phyloP scores from a whole-genome alignment of 805 yeast species.

The Candida anglica region DNA sequence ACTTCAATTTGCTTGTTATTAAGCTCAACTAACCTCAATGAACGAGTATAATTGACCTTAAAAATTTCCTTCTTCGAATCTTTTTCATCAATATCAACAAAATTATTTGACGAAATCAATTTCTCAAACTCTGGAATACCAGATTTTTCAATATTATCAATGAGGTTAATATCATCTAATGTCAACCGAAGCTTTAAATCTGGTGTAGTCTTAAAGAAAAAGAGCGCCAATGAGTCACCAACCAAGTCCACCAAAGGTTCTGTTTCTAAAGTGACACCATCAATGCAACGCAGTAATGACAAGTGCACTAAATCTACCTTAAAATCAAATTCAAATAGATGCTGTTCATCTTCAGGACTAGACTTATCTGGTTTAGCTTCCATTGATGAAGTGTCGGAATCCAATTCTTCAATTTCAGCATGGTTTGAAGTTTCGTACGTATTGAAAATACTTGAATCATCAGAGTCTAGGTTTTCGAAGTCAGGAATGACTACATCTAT shows the following conservation, averaged over 20 bases:
- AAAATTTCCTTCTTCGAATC: conserved; percentile 44
- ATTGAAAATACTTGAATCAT: conserved; percentile 30
- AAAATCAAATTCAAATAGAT: conserved; percentile 67
- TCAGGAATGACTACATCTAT: conserved; percentile 66
- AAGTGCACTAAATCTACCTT: conserved; percentile 61
- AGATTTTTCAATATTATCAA: conserved; percentile 68
- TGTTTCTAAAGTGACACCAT: conserved; percentile 55
- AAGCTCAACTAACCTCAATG: conserved; percentile 55
- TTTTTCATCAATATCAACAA: conserved; percentile 27
- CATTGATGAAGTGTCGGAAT: conserved; percentile 2
- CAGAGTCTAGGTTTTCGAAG: conserved; percentile 29
- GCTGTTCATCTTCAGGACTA: conserved; percentile 43
- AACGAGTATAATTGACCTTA: conserved; percentile 53
- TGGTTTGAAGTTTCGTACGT: conserved; percentile 21
- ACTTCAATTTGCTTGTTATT: conserved; percentile 56
- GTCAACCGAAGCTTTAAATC: conserved; percentile 64
- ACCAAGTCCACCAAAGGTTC: conserved; percentile 69
- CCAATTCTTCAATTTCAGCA: conserved; percentile 6
- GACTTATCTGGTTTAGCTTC: conserved; percentile 2
- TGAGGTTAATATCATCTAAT: conserved; percentile 62
- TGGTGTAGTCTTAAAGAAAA: conserved; percentile 53
- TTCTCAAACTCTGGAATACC: conserved; percentile 62
- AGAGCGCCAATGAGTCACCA: conserved; percentile 60
- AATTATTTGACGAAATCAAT: conserved; percentile 62
- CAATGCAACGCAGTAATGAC: conserved; percentile 63